Evolutionary conservation across 371 early-diverging fungal species (phyloP).

Genomic region (Apophysomyces ossiformis): DNA sequence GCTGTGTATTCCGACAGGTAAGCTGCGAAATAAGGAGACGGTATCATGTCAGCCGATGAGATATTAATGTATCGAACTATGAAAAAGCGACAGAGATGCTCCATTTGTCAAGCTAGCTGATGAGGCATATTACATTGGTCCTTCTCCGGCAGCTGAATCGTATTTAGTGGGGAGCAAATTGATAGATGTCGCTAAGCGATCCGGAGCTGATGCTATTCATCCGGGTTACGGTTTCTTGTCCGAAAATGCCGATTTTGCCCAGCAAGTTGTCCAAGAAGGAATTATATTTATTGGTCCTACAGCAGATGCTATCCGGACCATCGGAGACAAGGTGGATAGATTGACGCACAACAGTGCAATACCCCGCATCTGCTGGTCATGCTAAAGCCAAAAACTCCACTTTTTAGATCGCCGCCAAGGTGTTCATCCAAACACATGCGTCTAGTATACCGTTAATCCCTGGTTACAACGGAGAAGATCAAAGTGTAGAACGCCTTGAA

Average conservation of each 20-base stretch:
- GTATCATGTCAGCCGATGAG: neutral
- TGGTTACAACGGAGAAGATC: constrained; percentile 89
- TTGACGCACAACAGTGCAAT: neutral
- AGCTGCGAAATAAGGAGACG: neutral
- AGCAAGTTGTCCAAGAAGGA: constrained; percentile 66
- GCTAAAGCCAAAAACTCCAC: neutral
- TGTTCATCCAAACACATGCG: constrained; percentile 47
- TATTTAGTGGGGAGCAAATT: constrained; percentile 73
- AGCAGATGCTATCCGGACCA: constrained; percentile 80
- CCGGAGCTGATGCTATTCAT: constrained; percentile 82
- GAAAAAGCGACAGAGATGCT: constrained; percentile 76
- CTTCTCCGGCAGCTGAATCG: constrained; percentile 72
- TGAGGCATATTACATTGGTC: constrained; percentile 77
- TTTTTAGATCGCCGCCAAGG: constrained; percentile 78
- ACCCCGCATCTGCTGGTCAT: no score
- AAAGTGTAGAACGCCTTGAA: constrained; percentile 52
- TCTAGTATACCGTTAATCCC: constrained; percentile 88
- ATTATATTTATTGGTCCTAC: constrained; percentile 83
- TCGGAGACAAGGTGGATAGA: constrained; percentile 90
- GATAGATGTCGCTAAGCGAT: constrained; percentile 56
- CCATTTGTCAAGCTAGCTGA: constrained; percentile 86
- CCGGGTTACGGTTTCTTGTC: constrained; percentile 94
- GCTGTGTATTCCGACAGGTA: constrained; percentile 93
- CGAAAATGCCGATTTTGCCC: constrained; percentile 80
- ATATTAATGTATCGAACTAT: neutral